phyloP scores from a whole-genome alignment of 805 yeast genomes.

The Kurtzmaniella cleridarum region DNA sequence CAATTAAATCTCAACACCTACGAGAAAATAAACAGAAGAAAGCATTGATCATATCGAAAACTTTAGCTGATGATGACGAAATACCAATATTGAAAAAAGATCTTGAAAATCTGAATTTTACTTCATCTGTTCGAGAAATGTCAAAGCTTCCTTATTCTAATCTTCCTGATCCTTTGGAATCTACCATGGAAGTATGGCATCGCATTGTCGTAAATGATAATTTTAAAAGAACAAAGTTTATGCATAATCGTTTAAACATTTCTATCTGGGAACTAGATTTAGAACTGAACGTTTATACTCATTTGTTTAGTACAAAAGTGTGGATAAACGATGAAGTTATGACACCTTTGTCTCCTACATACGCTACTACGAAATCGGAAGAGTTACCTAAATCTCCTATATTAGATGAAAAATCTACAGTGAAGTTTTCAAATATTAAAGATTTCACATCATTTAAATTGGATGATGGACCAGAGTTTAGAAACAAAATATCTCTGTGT shows the following conservation, averaged over 20 bases:
- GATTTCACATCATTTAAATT: constrained; percentile 28
- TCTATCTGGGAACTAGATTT: constrained; percentile 21
- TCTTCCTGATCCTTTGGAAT: constrained; percentile 14
- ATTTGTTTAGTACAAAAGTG: constrained; percentile 19
- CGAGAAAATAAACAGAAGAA: constrained; percentile 4
- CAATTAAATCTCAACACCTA: constrained; percentile 12
- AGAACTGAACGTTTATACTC: constrained; percentile 8
- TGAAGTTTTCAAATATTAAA: constrained; percentile 15
- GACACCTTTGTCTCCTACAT: background rate
- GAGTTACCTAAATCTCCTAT: background rate
- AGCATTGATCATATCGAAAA: constrained; percentile 28
- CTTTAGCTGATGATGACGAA: constrained; percentile 13
- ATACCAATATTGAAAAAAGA: constrained; percentile 7
- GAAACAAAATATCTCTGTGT: constrained; percentile 25
- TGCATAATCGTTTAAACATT: constrained; percentile 15
- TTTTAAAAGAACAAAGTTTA: constrained; percentile 11
- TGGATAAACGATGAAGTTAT: constrained; percentile 17
- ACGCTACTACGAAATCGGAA: background rate
- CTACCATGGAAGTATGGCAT: constrained; percentile 14
- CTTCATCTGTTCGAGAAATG: constrained; percentile 12
- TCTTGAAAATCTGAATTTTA: background rate
- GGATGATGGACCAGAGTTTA: constrained; percentile 42
- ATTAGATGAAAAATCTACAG: background rate
- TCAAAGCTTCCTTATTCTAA: constrained; percentile 24
- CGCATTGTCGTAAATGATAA: constrained; percentile 24